Evolutionary conservation across 192 early-diverging fungal species (phyloP).

Genomic region (Entomortierella beljakovae): DNA sequence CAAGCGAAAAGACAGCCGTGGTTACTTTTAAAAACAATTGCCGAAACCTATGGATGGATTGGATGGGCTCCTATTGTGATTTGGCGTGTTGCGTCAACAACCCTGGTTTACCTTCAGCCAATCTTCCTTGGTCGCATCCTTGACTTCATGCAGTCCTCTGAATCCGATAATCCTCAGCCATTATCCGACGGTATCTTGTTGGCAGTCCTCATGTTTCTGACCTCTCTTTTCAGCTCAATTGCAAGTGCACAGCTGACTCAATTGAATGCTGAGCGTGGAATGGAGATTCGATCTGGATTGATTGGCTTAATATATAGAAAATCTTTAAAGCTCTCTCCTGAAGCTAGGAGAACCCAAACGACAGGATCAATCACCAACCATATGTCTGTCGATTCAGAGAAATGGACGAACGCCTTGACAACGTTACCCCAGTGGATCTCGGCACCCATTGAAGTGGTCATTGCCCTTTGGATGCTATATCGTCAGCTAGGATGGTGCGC

Average conservation of each 20-base stretch:
- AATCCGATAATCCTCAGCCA: constrained; percentile 2
- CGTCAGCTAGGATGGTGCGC: constrained; percentile 35
- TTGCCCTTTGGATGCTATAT: constrained; percentile 43
- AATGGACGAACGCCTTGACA: constrained; percentile 55
- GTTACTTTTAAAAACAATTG: constrained; percentile 26
- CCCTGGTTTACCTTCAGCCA: constrained; percentile 30
- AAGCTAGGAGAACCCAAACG: constrained; percentile 22
- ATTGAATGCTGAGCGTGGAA: constrained; percentile 31
- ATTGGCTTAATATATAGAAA: constrained; percentile 80
- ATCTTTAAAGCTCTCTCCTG: constrained; percentile 77
- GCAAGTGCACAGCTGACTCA: constrained; percentile 22
- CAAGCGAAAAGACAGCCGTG: constrained; percentile 14
- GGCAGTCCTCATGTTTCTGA: constrained; percentile 31
- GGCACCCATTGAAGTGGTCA: constrained; percentile 52
- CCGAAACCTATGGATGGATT: constrained; percentile 9
- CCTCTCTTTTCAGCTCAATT: constrained; percentile 17
- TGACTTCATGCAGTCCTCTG: constrained; percentile 25
- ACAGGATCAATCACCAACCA: constrained; percentile 60
- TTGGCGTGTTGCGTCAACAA: constrained; percentile 16
- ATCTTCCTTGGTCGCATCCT: constrained; percentile 28
- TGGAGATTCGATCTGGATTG: constrained; percentile 42
- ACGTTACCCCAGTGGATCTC: constrained; percentile 52
- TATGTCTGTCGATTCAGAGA: constrained; percentile 75
- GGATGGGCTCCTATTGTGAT: constrained; percentile 34
- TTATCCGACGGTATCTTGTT: constrained; percentile 16